phyloP scores from a whole-genome alignment of 495 filamentous ascomycete genomes.

The Lophium mytilinum region DNA sequence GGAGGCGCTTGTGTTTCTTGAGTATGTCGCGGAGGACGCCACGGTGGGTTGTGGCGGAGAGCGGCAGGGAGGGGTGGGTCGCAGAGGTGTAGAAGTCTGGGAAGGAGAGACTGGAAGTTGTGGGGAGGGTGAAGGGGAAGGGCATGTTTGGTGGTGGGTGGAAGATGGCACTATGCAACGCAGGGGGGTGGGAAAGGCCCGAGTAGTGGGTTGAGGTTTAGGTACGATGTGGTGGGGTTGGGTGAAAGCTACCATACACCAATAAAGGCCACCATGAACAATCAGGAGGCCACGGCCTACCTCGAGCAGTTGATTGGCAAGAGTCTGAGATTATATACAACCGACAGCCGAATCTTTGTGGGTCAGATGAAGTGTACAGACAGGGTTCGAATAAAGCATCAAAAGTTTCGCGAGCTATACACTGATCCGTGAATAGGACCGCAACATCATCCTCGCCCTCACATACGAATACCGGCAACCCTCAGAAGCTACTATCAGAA shows the following conservation, averaged over 20 bases:
- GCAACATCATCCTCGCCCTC: constrained; percentile 76
- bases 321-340: constrained; percentile 69
- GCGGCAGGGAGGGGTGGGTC: constrained; percentile 76
- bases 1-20: constrained; percentile 74
- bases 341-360: constrained; percentile 79
- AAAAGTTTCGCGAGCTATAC: neutral
- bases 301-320: constrained; percentile 47
- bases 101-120: constrained; percentile 75
- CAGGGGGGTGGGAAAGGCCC: neutral
- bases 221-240: no score
- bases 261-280: constrained; percentile 13
- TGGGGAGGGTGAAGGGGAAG: constrained; percentile 73
- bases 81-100: constrained; percentile 53
- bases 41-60: constrained; percentile 67
- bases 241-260: no score
- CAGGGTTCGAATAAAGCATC: constrained; percentile 48
- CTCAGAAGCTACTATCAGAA: constrained; percentile 26
- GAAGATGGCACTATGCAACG: neutral
- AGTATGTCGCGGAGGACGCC: constrained; percentile 67
- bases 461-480: constrained; percentile 84
- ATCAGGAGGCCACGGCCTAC: constrained; percentile 18
- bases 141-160: constrained; percentile 52
- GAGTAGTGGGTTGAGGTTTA: neutral
- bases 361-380: constrained; percentile 93
- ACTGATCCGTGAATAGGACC: constrained; percentile 43